Evolutionary conservation across 2,329 filamentous ascomycete species (phyloP).

Genomic region (Verticillium zaregamsianum): DNA sequence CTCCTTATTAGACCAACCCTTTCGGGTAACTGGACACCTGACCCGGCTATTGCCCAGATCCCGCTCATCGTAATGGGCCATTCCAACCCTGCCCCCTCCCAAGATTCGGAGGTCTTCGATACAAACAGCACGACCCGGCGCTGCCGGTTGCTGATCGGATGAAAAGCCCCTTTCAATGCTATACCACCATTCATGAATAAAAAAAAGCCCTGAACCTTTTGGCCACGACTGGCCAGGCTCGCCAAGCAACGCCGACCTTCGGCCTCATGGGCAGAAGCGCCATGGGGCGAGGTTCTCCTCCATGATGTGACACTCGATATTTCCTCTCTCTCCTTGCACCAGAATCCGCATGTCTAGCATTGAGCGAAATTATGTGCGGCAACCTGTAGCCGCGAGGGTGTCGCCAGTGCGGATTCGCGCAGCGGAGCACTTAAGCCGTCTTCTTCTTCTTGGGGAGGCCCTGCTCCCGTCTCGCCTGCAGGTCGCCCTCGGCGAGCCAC

Average conservation of each 20-base stretch:
- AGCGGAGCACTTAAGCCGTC: neutral
- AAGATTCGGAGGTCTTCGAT: neutral
- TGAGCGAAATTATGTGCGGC: neutral
- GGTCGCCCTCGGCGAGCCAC: conserved; percentile 90
- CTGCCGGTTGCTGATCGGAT: neutral
- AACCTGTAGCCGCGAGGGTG: neutral
- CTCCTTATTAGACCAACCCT: neutral
- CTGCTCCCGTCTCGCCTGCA: conserved; percentile 52
- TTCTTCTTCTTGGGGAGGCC: conserved; percentile 48
- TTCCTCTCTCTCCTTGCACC: neutral
- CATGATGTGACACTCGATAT: neutral
- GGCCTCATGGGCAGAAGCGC: neutral
- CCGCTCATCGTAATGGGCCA: neutral
- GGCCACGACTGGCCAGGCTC: neutral
- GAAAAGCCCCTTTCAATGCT: neutral
- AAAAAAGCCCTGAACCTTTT: neutral
- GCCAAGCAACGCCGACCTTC: neutral
- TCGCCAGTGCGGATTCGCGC: neutral
- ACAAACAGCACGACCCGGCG: neutral
- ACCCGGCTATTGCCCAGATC: neutral
- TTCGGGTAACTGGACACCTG: neutral
- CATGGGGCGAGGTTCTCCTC: neutral
- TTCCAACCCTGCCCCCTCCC: neutral
- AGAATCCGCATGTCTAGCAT: neutral
- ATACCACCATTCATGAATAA: neutral